Percentiles rank a stretch among this genome's conserved stretches.
These are phyloP conservation scores for Sherardia arvensis DNA, from an alignment of 257 asterid species.

Conservation along the genomic window DNA sequence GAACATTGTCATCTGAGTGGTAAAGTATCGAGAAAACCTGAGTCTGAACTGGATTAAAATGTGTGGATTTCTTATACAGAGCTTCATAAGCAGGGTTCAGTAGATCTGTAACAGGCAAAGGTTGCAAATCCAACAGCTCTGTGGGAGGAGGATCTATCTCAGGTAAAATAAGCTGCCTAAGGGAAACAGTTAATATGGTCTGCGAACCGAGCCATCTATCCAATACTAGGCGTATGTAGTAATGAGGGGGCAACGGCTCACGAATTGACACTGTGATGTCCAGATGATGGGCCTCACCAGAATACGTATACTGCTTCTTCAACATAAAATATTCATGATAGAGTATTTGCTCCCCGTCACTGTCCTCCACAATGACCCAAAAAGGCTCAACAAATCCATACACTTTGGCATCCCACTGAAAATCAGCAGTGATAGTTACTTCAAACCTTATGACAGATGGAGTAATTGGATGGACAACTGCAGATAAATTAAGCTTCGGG, in stretches of 20 bases:
- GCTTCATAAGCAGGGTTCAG: conserved; percentile 32
- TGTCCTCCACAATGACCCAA: conserved; percentile 38
- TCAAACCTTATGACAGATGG: conserved; percentile 36
- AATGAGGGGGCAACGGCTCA: conserved; percentile 37
- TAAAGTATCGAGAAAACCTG: conserved; percentile 34
- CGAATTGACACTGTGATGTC: conserved; percentile 31
- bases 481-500: conserved; percentile 33
- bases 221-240: conserved; percentile 30
- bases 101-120: conserved; percentile 35
- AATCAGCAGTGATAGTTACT: conserved; percentile 33
- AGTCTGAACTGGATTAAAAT: conserved; percentile 40
- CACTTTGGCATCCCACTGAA: conserved; percentile 35
- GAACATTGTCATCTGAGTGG: conserved; percentile 36
- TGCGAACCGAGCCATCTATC: conserved; percentile 36
- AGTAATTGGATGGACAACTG: conserved; percentile 37
- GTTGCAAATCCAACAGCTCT: conserved; percentile 36
- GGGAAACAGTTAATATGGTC: conserved; percentile 32
- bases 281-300: conserved; percentile 32
- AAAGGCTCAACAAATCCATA: conserved; percentile 41
- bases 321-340: conserved; percentile 35
- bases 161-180: conserved; percentile 34
- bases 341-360: conserved; percentile 31
- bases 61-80: conserved; percentile 26
- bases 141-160: conserved; percentile 40
- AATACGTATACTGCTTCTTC: conserved; percentile 35